Conservation (phyloP, 2,329 filamentous ascomycete species). For the Claviceps africana region DNA sequence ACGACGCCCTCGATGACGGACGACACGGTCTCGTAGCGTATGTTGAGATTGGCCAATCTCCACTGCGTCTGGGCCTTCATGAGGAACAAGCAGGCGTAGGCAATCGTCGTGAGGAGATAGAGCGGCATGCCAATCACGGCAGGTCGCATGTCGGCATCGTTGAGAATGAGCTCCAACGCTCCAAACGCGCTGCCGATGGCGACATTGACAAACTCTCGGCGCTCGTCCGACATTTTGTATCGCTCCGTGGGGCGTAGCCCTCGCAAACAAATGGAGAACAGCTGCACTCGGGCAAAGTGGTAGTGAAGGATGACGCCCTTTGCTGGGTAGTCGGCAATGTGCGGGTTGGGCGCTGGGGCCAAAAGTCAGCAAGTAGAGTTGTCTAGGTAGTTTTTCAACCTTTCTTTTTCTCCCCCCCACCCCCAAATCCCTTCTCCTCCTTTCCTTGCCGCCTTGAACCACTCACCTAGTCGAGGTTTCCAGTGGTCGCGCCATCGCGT, state of each 20-base stretch:
- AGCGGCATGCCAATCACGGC: conserved; percentile 19
- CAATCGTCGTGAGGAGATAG: conserved; percentile 19
- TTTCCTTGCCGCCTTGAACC: not conserved
- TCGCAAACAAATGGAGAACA: conserved; percentile 34
- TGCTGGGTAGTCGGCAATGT: conserved; percentile 33
- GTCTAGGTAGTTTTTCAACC: too few relatives aligned
- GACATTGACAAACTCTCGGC: conserved; percentile 28
- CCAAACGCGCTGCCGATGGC: conserved; percentile 23
- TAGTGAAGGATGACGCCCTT: conserved; percentile 36
- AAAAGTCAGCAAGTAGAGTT: not conserved
- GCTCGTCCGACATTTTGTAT: conserved; percentile 28
- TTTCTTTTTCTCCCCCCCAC: not conserved
- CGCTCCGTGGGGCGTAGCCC: conserved; percentile 17
- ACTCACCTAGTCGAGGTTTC: conserved; percentile 20
- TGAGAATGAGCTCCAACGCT: conserved; percentile 16
- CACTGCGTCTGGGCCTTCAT: conserved; percentile 20
- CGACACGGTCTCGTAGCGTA: conserved; percentile 18
- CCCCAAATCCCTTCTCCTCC: not conserved
- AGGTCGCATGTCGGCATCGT: conserved; percentile 17
- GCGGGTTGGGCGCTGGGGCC: conserved; percentile 25
- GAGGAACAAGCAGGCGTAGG: conserved; percentile 19
- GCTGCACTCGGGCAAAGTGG: conserved; percentile 34
- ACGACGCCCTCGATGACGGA: conserved; percentile 14
- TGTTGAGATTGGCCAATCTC: conserved; percentile 14
- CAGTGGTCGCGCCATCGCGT: conserved; percentile 23